Conservation (phyloP, 2,329 filamentous ascomycete species). For the Cadophora malorum region DNA sequence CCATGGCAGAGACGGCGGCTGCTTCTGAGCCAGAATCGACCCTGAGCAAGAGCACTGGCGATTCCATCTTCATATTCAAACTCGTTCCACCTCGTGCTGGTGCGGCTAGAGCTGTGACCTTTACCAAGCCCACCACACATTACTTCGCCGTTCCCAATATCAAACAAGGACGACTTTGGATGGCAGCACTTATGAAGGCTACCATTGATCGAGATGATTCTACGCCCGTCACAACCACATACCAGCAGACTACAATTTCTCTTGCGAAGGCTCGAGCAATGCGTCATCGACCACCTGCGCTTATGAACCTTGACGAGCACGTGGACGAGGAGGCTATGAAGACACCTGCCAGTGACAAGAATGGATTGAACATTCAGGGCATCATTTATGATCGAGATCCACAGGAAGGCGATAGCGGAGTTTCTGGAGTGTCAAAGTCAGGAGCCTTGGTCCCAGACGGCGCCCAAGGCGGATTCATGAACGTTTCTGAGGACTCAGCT, state of each 20-base stretch:
- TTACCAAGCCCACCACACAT: constrained; percentile 96
- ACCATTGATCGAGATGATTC: constrained; percentile 92
- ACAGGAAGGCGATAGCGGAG: constrained; percentile 44
- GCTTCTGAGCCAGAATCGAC: constrained; percentile 47
- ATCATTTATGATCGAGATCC: constrained; percentile 44
- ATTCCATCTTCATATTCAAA: constrained; percentile 96
- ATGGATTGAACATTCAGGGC: constrained; percentile 44
- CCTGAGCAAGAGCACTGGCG: constrained; percentile 52
- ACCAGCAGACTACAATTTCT: constrained; percentile 96
- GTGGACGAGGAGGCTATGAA: constrained; percentile 43
- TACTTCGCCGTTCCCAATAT: constrained; percentile 96
- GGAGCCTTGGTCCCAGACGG: constrained; percentile 34
- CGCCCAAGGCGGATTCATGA: constrained; percentile 29
- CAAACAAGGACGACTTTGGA: constrained; percentile 90
- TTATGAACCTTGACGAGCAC: constrained; percentile 73
- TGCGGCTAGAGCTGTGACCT: constrained; percentile 89
- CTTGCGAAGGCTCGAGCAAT: constrained; percentile 86
- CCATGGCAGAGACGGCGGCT: constrained; percentile 53
- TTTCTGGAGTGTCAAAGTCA: constrained; percentile 43
- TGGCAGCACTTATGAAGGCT: constrained; percentile 98
- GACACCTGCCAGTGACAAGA: constrained; percentile 42
- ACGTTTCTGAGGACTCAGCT: constrained; percentile 15
- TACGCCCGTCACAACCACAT: constrained; percentile 83
- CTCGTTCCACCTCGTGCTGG: constrained; percentile 89
- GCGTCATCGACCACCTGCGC: constrained; percentile 86